Evolutionary conservation across 306 rosid genomes (phyloP).

Genomic region (Fragaria iinumae): DNA sequence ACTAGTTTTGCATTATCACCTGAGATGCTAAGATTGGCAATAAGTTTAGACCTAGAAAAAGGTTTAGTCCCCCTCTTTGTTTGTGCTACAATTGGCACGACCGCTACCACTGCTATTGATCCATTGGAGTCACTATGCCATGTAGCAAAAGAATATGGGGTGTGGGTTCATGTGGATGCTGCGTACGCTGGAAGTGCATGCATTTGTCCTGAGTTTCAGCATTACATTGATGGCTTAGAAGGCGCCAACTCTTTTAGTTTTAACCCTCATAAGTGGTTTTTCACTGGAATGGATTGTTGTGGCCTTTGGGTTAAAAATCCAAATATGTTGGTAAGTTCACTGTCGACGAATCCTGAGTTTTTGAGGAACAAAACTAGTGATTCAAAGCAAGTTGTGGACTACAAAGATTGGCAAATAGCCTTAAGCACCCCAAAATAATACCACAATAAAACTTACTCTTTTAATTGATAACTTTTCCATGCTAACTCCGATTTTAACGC

Average conservation of each 20-base stretch:
- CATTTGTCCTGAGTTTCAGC: slow-evolving; percentile 19
- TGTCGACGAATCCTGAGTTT: background rate
- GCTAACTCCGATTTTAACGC: too few relatives aligned
- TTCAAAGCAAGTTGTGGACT: background rate
- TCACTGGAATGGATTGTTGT: slow-evolving; percentile 17
- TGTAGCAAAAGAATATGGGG: background rate
- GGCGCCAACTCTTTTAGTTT: slow-evolving; percentile 16
- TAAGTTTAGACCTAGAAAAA: slow-evolving; percentile 19
- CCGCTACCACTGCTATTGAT: slow-evolving; percentile 36
- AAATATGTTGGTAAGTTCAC: background rate
- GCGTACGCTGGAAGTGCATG: slow-evolving; percentile 21
- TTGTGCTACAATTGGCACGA: slow-evolving; percentile 40
- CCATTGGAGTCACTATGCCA: slow-evolving; percentile 19
- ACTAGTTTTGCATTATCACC: background rate
- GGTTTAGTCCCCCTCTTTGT: slow-evolving; percentile 34
- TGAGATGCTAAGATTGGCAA: background rate
- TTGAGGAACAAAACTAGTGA: slow-evolving; percentile 8
- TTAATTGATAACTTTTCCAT: too few relatives aligned
- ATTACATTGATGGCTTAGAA: slow-evolving; percentile 23
- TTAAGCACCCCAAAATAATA: too few relatives aligned
- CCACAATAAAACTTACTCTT: too few relatives aligned
- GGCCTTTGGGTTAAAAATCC: slow-evolving; percentile 25
- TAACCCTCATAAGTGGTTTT: too few relatives aligned
- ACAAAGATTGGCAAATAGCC: slow-evolving; percentile 19
- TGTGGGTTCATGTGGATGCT: slow-evolving; percentile 39